Evolutionary conservation across 805 yeast species (phyloP).

Genomic region (Candida vaughaniae): DNA sequence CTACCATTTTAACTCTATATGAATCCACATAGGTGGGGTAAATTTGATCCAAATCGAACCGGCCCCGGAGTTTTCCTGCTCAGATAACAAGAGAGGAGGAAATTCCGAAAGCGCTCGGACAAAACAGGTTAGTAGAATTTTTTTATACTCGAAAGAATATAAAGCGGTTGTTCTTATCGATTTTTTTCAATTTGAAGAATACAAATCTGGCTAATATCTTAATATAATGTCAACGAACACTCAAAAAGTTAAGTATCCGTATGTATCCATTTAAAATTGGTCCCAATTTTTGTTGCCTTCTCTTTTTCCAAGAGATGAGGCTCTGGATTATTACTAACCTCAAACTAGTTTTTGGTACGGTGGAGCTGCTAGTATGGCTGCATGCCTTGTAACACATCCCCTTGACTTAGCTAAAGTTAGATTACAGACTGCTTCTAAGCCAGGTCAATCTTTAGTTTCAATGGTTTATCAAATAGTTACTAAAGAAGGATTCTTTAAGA

Average conservation of each 20-base stretch:
- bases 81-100: background rate
- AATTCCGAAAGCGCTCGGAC: background rate
- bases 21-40: no score
- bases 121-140: background rate
- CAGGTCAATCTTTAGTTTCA: constrained; percentile 60
- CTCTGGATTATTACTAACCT: constrained; percentile 4
- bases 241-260: constrained; percentile 15
- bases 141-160: no score
- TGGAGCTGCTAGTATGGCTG: constrained; percentile 68
- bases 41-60: no score
- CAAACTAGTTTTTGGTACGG: constrained; percentile 63
- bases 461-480: constrained; percentile 61
- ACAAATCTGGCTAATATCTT: background rate
- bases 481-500: constrained; percentile 65
- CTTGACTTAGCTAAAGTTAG: constrained; percentile 85
- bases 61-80: background rate
- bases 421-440: constrained; percentile 70
- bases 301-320: no score
- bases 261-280: constrained; percentile 5
- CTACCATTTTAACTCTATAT: no score
- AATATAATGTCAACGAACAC: constrained; percentile 6
- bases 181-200: no score
- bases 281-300: no score
- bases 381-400: constrained; percentile 74
- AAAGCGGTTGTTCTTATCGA: no score